These are phyloP conservation scores for Anthostomella pinea DNA, from an alignment of 2,329 filamentous ascomycete genomes.

Conservation along the genomic window DNA sequence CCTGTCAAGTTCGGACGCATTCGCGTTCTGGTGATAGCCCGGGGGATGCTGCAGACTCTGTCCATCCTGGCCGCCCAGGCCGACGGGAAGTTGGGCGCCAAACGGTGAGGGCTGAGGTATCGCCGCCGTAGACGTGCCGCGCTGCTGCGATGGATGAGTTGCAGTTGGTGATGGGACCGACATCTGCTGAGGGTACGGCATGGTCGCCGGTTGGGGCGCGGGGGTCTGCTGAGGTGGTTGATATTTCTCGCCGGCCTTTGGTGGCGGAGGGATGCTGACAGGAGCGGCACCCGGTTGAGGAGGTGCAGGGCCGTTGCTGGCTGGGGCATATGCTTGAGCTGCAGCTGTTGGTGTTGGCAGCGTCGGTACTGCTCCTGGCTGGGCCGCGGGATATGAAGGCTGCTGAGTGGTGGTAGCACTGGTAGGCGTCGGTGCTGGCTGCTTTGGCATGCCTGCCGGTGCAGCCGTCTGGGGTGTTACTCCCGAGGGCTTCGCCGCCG, in stretches of 20 bases:
- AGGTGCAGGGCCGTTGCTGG: slow-evolving; percentile 43
- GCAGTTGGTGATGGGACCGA: slow-evolving; percentile 45
- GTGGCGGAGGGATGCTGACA: slow-evolving; percentile 46
- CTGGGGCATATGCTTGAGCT: slow-evolving; percentile 32
- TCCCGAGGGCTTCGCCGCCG: slow-evolving; percentile 47
- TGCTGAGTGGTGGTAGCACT: slow-evolving; percentile 28
- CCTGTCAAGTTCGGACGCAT: slow-evolving; percentile 50
- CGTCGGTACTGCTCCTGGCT: slow-evolving; percentile 45
- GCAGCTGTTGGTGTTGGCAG: slow-evolving; percentile 43
- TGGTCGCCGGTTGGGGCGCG: slow-evolving; percentile 29
- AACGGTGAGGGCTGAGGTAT: slow-evolving; percentile 30
- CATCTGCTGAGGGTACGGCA: slow-evolving; percentile 48
- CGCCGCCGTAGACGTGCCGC: slow-evolving; percentile 42
- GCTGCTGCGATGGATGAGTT: slow-evolving; percentile 40
- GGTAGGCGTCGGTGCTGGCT: slow-evolving; percentile 28
- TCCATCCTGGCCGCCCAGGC: slow-evolving; percentile 14
- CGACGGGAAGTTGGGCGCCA: slow-evolving; percentile 25
- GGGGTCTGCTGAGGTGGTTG: slow-evolving; percentile 33
- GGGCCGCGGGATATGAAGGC: slow-evolving; percentile 40
- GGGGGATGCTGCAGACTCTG: slow-evolving; percentile 43
- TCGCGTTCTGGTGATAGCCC: slow-evolving; percentile 56
- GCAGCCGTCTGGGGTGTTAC: slow-evolving; percentile 30
- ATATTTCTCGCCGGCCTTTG: slow-evolving; percentile 47
- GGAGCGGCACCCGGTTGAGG: slow-evolving; percentile 59
- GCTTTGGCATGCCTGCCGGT: slow-evolving; percentile 11